A percentile compares a stretch with the other conserved stretches of the same genome.
Conservation (phyloP, 1,284 basidiomycete species). For the Leccinum olivaceoglutinosum region DNA sequence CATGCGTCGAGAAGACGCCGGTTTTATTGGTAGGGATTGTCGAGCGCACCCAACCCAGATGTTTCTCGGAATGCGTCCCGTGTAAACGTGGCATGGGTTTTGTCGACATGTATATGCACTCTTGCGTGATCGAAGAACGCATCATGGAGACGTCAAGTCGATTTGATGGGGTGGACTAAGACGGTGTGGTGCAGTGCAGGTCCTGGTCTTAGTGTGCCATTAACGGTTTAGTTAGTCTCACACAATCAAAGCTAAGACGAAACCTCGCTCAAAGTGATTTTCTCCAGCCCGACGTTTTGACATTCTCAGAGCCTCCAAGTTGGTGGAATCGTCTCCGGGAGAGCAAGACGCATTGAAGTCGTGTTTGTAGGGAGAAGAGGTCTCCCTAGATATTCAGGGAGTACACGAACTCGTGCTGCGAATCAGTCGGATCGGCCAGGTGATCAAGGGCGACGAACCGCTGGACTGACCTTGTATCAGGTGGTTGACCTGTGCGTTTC, state of each 20-base stretch:
- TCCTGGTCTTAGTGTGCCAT: slow-evolving; percentile 53
- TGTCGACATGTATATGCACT: slow-evolving; percentile 44
- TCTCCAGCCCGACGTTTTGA: slow-evolving; percentile 20
- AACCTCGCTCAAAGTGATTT: neutral
- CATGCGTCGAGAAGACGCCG: slow-evolving; percentile 42
- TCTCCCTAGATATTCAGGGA: slow-evolving; percentile 70
- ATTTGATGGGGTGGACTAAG: slow-evolving; percentile 43
- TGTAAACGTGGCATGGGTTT: slow-evolving; percentile 46
- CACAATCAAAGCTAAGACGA: slow-evolving; percentile 41
- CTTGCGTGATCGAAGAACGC: slow-evolving; percentile 35
- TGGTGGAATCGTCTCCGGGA: slow-evolving; percentile 36
- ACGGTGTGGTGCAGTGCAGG: slow-evolving; percentile 47
- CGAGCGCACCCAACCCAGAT: slow-evolving; percentile 23
- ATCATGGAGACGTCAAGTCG: slow-evolving; percentile 39
- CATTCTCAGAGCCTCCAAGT: slow-evolving; percentile 38
- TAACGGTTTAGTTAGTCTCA: slow-evolving; percentile 44
- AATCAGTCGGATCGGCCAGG: slow-evolving; percentile 57
- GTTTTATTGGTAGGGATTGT: slow-evolving; percentile 37
- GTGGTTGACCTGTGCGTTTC: slow-evolving; percentile 59
- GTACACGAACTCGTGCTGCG: slow-evolving; percentile 78
- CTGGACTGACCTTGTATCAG: slow-evolving; percentile 48
- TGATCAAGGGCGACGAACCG: slow-evolving; percentile 48
- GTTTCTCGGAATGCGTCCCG: slow-evolving; percentile 32
- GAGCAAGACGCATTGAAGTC: slow-evolving; percentile 57
- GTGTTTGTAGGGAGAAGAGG: slow-evolving; percentile 70